phyloP scores from a whole-genome alignment of 805 yeast species.

The Sugiyamaella mastotermitis region DNA sequence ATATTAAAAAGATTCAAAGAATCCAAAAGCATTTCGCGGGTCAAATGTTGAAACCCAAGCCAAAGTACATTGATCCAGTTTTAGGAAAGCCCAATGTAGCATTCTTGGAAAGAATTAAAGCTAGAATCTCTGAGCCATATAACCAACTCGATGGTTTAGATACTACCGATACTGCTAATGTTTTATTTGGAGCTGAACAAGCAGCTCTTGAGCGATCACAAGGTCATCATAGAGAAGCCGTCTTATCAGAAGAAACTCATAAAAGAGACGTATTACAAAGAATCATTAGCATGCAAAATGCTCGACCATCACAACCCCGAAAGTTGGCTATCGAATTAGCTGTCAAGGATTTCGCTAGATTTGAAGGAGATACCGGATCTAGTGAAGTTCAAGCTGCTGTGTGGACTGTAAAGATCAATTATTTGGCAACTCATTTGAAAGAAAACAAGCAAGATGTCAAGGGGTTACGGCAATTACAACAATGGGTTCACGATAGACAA shows the following conservation, averaged over 20 bases:
- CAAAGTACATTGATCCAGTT: constrained; percentile 69
- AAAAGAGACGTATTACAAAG: constrained; percentile 67
- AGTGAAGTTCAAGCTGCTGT: constrained; percentile 96
- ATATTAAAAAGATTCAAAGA: constrained; percentile 17
- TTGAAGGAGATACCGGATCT: constrained; percentile 89
- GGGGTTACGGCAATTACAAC: constrained; percentile 66
- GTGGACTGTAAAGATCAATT: constrained; percentile 73
- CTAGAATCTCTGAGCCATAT: constrained; percentile 60
- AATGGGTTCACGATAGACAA: constrained; percentile 86
- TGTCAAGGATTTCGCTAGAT: constrained; percentile 69
- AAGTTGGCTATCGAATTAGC: constrained; percentile 61
- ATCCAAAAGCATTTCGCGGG: constrained; percentile 26
- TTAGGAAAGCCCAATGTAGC: constrained; percentile 64
- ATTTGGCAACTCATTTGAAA: constrained; percentile 66
- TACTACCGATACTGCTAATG: constrained; percentile 62
- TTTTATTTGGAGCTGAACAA: constrained; percentile 71
- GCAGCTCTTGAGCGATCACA: constrained; percentile 36
- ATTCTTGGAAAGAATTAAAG: constrained; percentile 60
- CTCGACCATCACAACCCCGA: constrained; percentile 51
- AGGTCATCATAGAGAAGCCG: constrained; percentile 16
- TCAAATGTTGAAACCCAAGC: constrained; percentile 21
- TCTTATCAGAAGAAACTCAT: constrained; percentile 37
- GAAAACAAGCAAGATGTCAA: constrained; percentile 66
- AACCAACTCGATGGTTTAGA: constrained; percentile 56
- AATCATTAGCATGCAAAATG: constrained; percentile 67